Evolutionary conservation across 2,329 filamentous ascomycete genomes (phyloP).

Genomic region (Aspergillus flavus): DNA sequence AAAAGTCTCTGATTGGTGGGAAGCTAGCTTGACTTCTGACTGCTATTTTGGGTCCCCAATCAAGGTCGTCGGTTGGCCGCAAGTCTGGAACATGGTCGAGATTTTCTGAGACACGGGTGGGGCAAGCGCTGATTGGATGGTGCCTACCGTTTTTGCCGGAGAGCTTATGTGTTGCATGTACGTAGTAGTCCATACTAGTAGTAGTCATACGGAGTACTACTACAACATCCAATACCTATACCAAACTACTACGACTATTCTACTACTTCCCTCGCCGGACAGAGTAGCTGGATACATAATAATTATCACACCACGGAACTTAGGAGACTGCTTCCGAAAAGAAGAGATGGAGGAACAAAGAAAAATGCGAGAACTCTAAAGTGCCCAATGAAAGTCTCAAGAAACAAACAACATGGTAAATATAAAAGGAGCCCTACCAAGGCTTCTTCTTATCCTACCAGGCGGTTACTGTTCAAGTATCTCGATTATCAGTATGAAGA

Average conservation of each 20-base stretch:
- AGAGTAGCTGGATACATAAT: too few species aligned
- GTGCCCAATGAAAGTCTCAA: not conserved
- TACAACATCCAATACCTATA: too few species aligned
- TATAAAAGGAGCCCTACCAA: not conserved
- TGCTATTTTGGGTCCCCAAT: constrained; percentile 21
- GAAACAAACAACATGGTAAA: not conserved
- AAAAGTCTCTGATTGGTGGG: constrained; percentile 3
- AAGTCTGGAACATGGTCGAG: constrained; percentile 18
- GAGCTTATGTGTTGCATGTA: not conserved
- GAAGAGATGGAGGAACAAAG: not conserved
- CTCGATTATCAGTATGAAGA: not conserved
- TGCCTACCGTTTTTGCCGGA: not conserved
- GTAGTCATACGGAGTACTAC: too few species aligned
- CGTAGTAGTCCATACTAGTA: too few species aligned
- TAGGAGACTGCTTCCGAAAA: too few species aligned
- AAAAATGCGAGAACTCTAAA: not conserved
- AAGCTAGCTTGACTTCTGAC: not conserved
- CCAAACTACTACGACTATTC: too few species aligned
- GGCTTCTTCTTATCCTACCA: not conserved
- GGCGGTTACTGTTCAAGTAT: not conserved
- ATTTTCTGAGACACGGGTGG: constrained; percentile 14
- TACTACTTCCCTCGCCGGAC: too few species aligned
- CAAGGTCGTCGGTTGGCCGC: not conserved
- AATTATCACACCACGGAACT: too few species aligned
- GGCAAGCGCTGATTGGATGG: not conserved